Base-by-base conservation (phyloP, 225 moss, liverwort and hornwort genomes). In the Polytrichum commune region DNA sequence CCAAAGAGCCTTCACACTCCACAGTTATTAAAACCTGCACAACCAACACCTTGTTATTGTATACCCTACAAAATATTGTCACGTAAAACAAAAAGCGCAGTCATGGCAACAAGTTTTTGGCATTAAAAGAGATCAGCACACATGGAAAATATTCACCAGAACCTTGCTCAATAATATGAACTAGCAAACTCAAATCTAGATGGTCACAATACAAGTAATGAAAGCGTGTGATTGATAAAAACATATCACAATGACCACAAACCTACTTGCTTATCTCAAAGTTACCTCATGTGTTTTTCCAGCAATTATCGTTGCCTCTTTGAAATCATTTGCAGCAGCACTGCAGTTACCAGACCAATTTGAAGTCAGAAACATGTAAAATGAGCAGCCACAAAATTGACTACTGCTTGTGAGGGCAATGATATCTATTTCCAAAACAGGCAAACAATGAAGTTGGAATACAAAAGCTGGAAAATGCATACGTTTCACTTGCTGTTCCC, bases 241-340 rank as follows among this genome's bases (percentile, higher is more conserved):
- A 13, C 46, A 46, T 46, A 46, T 46, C 46, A 46, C 46, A 46
- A 46, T 46, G 46, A 46, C 46, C 60, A 55, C 38, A 69, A 66
- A 75, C 13, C 19, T 33, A 1, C 35, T 55, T 8, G 19, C 22
- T 22, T 62, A 55, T 1, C 19, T 71, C 67, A 28, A 58, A 25
- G 64, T 62, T 79, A 92, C 97, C 95, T 98, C 94, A 71, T 89
- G 82, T 68, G 78, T 74, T 75, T 90, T 95, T 30, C 97, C 97
- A 56, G 94, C 87, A 67, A 84, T 82, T 75, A 98, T 90, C 46
- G 79, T 71, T 27, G 91, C 77, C 83, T 98, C 95, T 77, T 89
- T 88, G 75, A 85, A 98, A 26, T 90, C 84, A 55, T 84, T 46
- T 46, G 76, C 79, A 65, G 82, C 69, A 66, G 72, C 62, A 60